These are phyloP conservation scores for Biscogniauxia marginata DNA, from an alignment of 2,329 filamentous ascomycete genomes.

Conservation along the genomic window DNA sequence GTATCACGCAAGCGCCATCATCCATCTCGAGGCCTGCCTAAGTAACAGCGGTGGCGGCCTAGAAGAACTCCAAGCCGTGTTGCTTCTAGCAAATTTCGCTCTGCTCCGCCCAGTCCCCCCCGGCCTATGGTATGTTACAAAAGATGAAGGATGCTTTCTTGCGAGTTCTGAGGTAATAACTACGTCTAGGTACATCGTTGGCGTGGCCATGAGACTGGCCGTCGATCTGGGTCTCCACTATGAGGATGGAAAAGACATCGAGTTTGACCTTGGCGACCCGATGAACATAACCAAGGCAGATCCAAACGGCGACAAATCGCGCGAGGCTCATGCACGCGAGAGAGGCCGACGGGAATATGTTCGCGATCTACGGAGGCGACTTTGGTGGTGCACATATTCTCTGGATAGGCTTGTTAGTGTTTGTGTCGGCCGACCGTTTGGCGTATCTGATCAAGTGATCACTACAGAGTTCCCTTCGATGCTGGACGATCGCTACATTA, in stretches of 20 bases:
- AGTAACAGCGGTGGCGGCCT: constrained; percentile 83
- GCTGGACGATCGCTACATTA: constrained; percentile 86
- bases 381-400: constrained; percentile 98
- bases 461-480: constrained; percentile 92
- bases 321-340: constrained; percentile 46
- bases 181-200: constrained; percentile 75
- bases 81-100: constrained; percentile 88
- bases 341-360: constrained; percentile 75
- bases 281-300: constrained; percentile 37
- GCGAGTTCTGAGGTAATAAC: constrained; percentile 7
- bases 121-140: constrained; percentile 68
- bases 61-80: constrained; percentile 89
- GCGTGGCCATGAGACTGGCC: constrained; percentile 84
- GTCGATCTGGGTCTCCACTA: constrained; percentile 91
- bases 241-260: constrained; percentile 73
- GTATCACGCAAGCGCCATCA: constrained; percentile 92
- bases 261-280: constrained; percentile 56
- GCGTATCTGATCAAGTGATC: constrained; percentile 93
- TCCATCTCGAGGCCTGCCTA: constrained; percentile 85
- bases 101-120: constrained; percentile 87
- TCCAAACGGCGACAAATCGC: constrained; percentile 31
- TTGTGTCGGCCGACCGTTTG: constrained; percentile 89
- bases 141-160: background rate
- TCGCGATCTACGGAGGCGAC: constrained; percentile 77
- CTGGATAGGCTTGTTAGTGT: constrained; percentile 93